phyloP scores from a whole-genome alignment of 1,284 basidiomycete species.

The Heimioporus retisporus region DNA sequence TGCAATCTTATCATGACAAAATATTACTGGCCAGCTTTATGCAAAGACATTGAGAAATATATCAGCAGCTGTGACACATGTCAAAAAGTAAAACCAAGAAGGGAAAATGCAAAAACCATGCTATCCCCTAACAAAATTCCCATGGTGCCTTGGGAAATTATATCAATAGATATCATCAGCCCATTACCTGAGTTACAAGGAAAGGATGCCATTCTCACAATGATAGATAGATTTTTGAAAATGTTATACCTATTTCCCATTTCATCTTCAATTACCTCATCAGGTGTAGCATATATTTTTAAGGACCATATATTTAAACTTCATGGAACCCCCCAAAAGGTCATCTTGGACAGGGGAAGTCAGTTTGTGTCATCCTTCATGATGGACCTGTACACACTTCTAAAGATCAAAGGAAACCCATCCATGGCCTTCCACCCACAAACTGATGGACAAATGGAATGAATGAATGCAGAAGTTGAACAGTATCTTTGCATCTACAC shows the following conservation, averaged over 20 bases:
- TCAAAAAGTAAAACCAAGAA: neutral
- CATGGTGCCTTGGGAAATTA: neutral
- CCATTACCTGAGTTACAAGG: too few relatives aligned
- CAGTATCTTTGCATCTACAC: neutral
- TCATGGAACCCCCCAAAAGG: too few relatives aligned
- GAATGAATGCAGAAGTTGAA: neutral
- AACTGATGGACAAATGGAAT: neutral
- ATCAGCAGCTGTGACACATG: neutral
- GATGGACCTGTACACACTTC: too few relatives aligned
- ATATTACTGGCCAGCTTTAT: neutral
- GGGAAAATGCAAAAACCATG: neutral
- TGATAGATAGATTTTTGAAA: too few relatives aligned
- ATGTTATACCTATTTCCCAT: neutral
- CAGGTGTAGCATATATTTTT: too few relatives aligned
- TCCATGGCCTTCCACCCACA: neutral
- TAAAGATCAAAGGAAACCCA: neutral
- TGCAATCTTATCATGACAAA: neutral
- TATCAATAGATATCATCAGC: neutral
- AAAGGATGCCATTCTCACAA: too few relatives aligned
- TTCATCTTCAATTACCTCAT: neutral
- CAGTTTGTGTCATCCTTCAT: too few relatives aligned
- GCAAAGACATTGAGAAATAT: neutral
- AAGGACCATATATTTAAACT: too few relatives aligned
- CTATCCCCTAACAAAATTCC: neutral
- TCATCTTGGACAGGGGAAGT: too few relatives aligned